phyloP scores from a whole-genome alignment of 176 grass and related monocot genomes.

The Phragmites australis region DNA sequence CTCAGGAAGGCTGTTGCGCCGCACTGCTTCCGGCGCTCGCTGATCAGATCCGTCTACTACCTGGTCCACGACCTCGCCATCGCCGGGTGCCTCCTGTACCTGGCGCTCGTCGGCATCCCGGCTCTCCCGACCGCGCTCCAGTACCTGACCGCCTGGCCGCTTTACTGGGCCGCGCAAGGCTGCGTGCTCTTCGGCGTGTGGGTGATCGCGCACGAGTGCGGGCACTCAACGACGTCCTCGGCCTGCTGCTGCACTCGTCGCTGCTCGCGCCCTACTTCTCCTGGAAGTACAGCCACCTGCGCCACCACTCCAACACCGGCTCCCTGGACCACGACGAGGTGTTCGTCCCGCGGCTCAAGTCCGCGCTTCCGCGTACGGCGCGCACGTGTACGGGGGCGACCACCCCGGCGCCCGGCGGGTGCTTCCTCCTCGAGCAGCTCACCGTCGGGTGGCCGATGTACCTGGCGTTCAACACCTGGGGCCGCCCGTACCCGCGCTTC shows the following conservation, averaged over 20 bases:
- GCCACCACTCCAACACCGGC: constrained; percentile 61
- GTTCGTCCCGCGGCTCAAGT: constrained; percentile 48
- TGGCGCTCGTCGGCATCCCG: background rate
- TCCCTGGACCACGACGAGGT: constrained; percentile 56
- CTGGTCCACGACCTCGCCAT: background rate
- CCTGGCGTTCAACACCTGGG: constrained; percentile 16
- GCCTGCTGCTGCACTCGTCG: constrained; percentile 52
- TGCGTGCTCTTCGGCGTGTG: background rate
- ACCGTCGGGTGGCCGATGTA: background rate
- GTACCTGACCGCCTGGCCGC: background rate
- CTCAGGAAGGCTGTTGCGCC: background rate
- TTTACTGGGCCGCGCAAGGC: background rate
- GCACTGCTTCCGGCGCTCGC: background rate
- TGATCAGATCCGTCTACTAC: background rate
- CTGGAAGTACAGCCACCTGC: constrained; percentile 60
- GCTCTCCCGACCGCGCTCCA: background rate
- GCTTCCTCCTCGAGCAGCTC: background rate
- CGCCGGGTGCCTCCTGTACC: background rate
- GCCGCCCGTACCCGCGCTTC: constrained; percentile 56
- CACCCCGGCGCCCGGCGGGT: background rate
- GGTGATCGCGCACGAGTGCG: background rate
- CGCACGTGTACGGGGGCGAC: background rate
- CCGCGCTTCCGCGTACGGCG: constrained; percentile 6
- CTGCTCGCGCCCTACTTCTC: constrained; percentile 60
- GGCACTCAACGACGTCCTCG: constrained; percentile 41